A percentile compares a stretch with the other conserved stretches of the same genome.
phyloP scores from a whole-genome alignment of 345 rosid species.

The Pseudoturritis turrita region DNA sequence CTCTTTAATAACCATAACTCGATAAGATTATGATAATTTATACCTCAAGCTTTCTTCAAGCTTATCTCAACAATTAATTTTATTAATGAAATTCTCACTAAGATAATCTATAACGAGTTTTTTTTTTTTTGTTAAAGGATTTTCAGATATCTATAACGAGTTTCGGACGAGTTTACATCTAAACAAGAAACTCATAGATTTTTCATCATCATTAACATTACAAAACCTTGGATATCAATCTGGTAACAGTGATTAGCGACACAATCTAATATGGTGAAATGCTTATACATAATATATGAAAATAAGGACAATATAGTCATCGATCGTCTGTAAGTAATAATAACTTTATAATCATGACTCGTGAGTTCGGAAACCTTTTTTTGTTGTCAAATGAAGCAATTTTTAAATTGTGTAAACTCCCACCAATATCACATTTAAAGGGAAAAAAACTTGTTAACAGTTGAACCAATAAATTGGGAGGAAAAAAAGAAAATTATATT shows the following conservation, averaged over 20 bases:
- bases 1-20: too few relatives aligned
- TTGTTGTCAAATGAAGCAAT: not conserved
- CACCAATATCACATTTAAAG: slow-evolving; percentile 20
- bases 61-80: too few relatives aligned
- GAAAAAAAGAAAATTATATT: not conserved
- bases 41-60: too few relatives aligned
- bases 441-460: slow-evolving; percentile 3
- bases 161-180: not conserved
- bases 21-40: too few relatives aligned
- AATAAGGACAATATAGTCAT: not conserved
- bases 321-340: not conserved
- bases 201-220: not conserved
- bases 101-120: not conserved
- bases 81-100: too few relatives aligned
- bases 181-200: not conserved
- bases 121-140: too few relatives aligned
- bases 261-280: not conserved
- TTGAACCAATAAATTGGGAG: slow-evolving; percentile 19
- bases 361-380: not conserved
- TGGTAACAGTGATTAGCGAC: not conserved
- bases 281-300: not conserved
- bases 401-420: not conserved
- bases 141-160: not conserved
- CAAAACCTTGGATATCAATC: not conserved
- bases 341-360: slow-evolving; percentile 6